Conservation (phyloP, 352 stramenopile genomes). For the Blastocystis hominis region DNA sequence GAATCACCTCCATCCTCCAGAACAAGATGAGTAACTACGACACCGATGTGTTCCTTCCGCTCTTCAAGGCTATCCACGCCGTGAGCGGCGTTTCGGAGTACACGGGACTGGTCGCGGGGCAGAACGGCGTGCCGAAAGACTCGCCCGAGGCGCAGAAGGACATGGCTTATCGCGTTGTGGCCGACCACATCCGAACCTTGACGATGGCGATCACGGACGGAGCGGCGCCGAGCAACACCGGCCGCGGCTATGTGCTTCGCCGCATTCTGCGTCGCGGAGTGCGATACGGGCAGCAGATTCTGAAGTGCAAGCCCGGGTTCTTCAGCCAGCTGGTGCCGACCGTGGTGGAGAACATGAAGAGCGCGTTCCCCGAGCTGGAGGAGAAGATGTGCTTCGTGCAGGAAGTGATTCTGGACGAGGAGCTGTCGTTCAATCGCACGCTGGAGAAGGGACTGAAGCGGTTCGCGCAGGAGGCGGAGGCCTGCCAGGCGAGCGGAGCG, state of each 20-base stretch:
- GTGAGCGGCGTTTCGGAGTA: conserved; percentile 71
- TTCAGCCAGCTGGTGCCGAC: conserved; percentile 82
- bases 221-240: conserved; percentile 87
- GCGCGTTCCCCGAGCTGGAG: conserved; percentile 86
- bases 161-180: conserved; percentile 85
- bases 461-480: conserved; percentile 72
- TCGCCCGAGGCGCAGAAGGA: conserved; percentile 78
- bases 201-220: conserved; percentile 94
- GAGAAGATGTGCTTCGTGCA: conserved; percentile 77
- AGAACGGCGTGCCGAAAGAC: conserved; percentile 50
- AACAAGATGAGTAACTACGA: conserved; percentile 92
- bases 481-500: conserved; percentile 63
- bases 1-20: conserved; percentile 79
- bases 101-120: conserved; percentile 70
- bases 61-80: conserved; percentile 84
- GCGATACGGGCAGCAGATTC: conserved; percentile 90
- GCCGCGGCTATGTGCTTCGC: conserved; percentile 90
- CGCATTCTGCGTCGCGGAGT: conserved; percentile 91
- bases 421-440: conserved; percentile 81
- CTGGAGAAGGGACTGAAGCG: conserved; percentile 75
- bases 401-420: conserved; percentile 89
- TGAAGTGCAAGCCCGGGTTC: conserved; percentile 85
- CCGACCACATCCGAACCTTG: conserved; percentile 92
- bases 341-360: conserved; percentile 79
- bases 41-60: conserved; percentile 88